Base-by-base conservation (phyloP, 805 yeast genomes). In the Lachancea lanzarotensis region DNA sequence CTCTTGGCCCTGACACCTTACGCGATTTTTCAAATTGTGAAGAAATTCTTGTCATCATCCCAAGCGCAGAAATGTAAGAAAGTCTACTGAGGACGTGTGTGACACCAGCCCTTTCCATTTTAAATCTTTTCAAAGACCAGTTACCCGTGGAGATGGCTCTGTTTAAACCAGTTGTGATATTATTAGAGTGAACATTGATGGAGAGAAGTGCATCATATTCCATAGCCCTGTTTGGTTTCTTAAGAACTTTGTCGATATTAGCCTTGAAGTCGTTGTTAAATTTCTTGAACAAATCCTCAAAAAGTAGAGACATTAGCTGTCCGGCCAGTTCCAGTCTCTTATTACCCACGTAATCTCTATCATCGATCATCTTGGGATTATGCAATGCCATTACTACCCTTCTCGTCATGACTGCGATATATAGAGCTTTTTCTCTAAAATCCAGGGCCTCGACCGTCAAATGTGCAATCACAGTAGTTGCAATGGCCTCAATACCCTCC, bases 71-170 rank as follows among this genome's bases (percentile, higher is more conserved):
- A 38, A 93, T 91, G 64, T 88, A 93, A 17, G 96, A 85, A 47
- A 93, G 70, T 60, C 98, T 78, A 47, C 95, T 84, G 45, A 93
- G 72, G 33, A 93, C 97, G 64, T 93, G 98, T 2, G 98, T 93
- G 42, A 93, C 98, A 69, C 98, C 98, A 0, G 98, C 98, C 50
- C 98, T 79, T 69, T 93, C 98, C 99, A 93, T 93, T 82, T 90
- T 91, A 74, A 93, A 93, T 71, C 99, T 84, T 69, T 93, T 93
- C 60, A 93, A 75, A 2, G 97, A 88, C 99, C 99, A 93, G 65
- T 93, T 93, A 55, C 99, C 99, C 0, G 99, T 93, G 13, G 98
- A 90, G 39, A 93, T 93, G 36, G 99, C 97, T 59, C 98, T 77
- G 63, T 89, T 90, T 66, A 93, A 71, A 26, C 98, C 98, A 60